Conservation (phyloP, 495 filamentous ascomycete species). For the Cercophora samala region DNA sequence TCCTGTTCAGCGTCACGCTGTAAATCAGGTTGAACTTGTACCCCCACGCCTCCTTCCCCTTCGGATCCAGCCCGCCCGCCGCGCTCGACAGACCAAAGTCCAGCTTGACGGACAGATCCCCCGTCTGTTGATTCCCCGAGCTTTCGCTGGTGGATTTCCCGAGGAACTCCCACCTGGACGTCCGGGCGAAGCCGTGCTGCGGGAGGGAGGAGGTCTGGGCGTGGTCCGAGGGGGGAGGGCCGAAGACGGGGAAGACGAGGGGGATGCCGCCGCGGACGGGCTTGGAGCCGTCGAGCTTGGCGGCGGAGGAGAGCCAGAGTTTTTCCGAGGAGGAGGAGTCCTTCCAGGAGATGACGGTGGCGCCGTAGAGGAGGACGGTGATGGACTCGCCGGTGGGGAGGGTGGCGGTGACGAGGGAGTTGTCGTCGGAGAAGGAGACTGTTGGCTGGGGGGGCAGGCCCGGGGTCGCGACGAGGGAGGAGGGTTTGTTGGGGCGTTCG, state of each 20-base stretch:
- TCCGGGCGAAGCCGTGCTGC: slow-evolving; percentile 96
- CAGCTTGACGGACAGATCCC: slow-evolving; percentile 72
- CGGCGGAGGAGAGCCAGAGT: slow-evolving; percentile 80
- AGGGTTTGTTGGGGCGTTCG: slow-evolving; percentile 78
- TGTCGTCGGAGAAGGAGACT: slow-evolving; percentile 63
- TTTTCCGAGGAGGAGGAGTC: slow-evolving; percentile 73
- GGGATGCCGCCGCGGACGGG: slow-evolving; percentile 78
- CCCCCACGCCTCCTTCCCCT: slow-evolving; percentile 66
- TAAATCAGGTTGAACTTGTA: slow-evolving; percentile 88
- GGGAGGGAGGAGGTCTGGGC: slow-evolving; percentile 70
- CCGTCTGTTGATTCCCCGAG: slow-evolving; percentile 33
- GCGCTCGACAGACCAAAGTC: slow-evolving; percentile 79
- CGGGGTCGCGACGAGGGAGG: slow-evolving; percentile 67
- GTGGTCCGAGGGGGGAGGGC: slow-evolving; percentile 64
- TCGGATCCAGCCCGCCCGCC: slow-evolving; percentile 61
- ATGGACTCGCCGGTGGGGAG: slow-evolving; percentile 84
- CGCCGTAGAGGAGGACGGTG: slow-evolving; percentile 82
- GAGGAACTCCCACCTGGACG: slow-evolving; percentile 72
- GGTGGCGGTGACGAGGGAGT: slow-evolving; percentile 62
- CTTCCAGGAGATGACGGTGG: slow-evolving; percentile 93
- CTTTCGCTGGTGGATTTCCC: slow-evolving; percentile 63
- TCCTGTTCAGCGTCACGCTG: slow-evolving; percentile 75
- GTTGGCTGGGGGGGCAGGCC: slow-evolving; percentile 61
- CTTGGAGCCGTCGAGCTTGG: slow-evolving; percentile 58
- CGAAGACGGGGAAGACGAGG: slow-evolving; percentile 95